Base-by-base conservation (phyloP, 768 basidiomycete species). In the Saitozyma sp. region DNA sequence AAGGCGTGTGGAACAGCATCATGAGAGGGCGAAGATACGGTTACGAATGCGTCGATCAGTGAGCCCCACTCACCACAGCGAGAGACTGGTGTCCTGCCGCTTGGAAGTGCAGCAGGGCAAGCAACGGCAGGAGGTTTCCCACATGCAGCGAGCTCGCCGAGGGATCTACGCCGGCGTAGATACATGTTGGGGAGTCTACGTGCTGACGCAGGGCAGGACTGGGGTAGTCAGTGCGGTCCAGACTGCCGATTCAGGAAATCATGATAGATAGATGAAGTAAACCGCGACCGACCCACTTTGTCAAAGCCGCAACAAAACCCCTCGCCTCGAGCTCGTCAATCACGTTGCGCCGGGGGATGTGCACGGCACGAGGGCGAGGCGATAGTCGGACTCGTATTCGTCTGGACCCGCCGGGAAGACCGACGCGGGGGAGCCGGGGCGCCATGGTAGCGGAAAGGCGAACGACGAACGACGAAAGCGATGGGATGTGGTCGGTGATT, bases 81-180 rank as follows among this genome's bases (percentile, higher is more conserved):
- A 98, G 87, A 46, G 87, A 83, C 38, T 83, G 82, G 79, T 98
- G 92, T 1, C 95, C 95, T n/a, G 84, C 83, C 45, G 90, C 71
- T 51, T 88, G 88, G 76, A 98, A 95, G 74, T 97, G 96, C 14
- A 97, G 82, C 50, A 97, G 78, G 56, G 86, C 87, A 74, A 98
- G 84, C 50, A 99, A 81, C 2, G 95, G 93, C 19, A 97, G 82
- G 2, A 99, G 85, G 77, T 99, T 94, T 4, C 96, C 96, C 58
- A 92, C 89, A 78, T 99, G 96, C 16, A 99, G 83, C 1, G 92
- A 89, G 29, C 81, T 82, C 5, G 93, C 92, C 1, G 95, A 92
- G 13, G 96, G 96, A 76, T 99, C 96, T 48, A 98, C 84, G 42
- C 96, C 96, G 5, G 87, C 84, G 76, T 99, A 99, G 16, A 91